Conservation (phyloP, 768 basidiomycete species). For the Cystobasidium ongulense region DNA sequence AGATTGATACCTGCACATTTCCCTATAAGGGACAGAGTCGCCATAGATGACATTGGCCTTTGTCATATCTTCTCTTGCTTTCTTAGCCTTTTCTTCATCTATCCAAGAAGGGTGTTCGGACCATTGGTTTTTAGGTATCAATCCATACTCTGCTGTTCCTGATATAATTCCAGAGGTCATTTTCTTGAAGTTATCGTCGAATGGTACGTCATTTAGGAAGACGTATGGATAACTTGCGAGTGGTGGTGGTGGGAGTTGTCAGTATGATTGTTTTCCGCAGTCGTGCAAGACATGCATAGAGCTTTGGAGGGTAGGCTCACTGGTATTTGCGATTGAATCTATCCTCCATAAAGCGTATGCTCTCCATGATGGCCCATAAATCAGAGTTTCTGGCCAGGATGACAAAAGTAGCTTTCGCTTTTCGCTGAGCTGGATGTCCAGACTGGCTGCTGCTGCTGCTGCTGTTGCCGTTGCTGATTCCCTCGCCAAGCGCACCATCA, state of each 20-base stretch:
- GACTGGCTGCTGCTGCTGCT: not conserved
- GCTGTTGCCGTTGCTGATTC: not conserved
- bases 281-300: too few species aligned
- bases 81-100: slow-evolving; percentile 59
- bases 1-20: slow-evolving; percentile 71
- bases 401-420: slow-evolving; percentile 65
- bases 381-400: slow-evolving; percentile 64
- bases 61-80: slow-evolving; percentile 56
- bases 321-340: slow-evolving; percentile 64
- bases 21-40: slow-evolving; percentile 58
- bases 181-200: slow-evolving; percentile 64
- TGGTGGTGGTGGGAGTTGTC: not conserved
- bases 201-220: slow-evolving; percentile 74
- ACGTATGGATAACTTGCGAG: slow-evolving; percentile 76
- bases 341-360: slow-evolving; percentile 74
- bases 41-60: slow-evolving; percentile 56
- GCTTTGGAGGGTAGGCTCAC: not conserved
- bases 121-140: slow-evolving; percentile 56
- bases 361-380: slow-evolving; percentile 56
- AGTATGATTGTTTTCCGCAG: not conserved
- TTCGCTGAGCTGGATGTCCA: not conserved
- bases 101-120: slow-evolving; percentile 65
- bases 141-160: slow-evolving; percentile 36
- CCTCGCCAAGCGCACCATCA: not conserved
- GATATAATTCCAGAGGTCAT: slow-evolving; percentile 42